Base-by-base conservation (phyloP, 2,329 filamentous ascomycete genomes). In the Aschersonia sp. region DNA sequence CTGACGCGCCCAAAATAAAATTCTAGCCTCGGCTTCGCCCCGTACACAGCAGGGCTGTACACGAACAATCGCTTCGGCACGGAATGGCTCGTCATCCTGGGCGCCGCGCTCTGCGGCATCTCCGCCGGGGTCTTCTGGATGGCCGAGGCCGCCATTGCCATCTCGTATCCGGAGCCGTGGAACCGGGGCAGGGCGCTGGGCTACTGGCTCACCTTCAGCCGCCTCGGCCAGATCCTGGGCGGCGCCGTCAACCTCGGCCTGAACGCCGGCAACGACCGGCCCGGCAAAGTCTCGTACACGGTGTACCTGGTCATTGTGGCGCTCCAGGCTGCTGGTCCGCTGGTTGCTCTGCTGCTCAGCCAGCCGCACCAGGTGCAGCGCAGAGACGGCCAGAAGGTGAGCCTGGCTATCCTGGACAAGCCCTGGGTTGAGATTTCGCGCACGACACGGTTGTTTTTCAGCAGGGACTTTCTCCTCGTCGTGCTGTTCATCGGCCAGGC, bases 81-180 rank as follows among this genome's bases (percentile, higher is more conserved):
- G 0, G 74, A 81, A 52, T 87, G 83, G 83, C 71, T 86, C 8
- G 72, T 80, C 0, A 68, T 86, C 1, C 61, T 87, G 7, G 83
- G 82, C 0, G 81, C 80, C 0, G 80, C 80, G 0, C 66, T 83
- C 0, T 87, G 83, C 52, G 83, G 83, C 14, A 70, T 85, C 32
- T 81, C 77, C 0, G 83, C 83, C 0, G 83, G 83, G 0, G 68
- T 87, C 0, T 87, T 87, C 61, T 87, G 83, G 83, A 80, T 80
- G 69, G 77, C 82, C 0, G 83, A 87, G 62, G 80, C 80, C 1
- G 82, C 83, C 0, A 84, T 87, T 48, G 82, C 82, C 0, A 74
- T 87, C 22, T 72, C 77, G 0, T 87, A 87, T 52, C 82, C 83
- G 0, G 83, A 87, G 54, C 80, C 81, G 0, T 77, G 76, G 57